These are phyloP conservation scores for Senna siamea DNA, from an alignment of 306 rosid genomes.

Conservation along the genomic window DNA sequence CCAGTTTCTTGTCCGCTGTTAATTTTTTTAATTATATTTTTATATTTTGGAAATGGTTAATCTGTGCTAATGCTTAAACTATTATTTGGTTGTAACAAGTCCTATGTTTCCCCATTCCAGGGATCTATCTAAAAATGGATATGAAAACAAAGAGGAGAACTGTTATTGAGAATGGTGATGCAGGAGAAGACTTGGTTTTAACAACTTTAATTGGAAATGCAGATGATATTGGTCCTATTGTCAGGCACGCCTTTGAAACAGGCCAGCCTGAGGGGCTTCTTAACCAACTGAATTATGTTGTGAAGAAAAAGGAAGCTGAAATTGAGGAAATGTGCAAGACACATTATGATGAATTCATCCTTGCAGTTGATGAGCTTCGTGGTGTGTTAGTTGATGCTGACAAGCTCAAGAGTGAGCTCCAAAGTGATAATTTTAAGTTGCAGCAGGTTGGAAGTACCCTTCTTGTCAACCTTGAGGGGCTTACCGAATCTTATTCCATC, in stretches of 20 bases:
- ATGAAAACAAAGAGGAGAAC: conserved; percentile 56
- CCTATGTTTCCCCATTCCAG: conserved; percentile 32
- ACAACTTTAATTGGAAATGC: conserved; percentile 83
- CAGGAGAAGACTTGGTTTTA: conserved; percentile 86
- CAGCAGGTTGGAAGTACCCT: conserved; percentile 84
- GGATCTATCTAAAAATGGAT: conserved; percentile 53
- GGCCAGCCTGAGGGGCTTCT: conserved; percentile 81
- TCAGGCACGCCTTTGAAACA: conserved; percentile 91
- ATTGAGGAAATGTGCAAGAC: conserved; percentile 95
- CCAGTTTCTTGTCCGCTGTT: neutral
- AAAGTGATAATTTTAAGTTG: conserved; percentile 81
- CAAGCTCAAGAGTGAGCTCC: conserved; percentile 84
- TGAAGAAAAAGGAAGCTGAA: conserved; percentile 82
- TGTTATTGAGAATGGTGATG: conserved; percentile 65
- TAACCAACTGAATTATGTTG: conserved; percentile 76
- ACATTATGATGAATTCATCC: conserved; percentile 93
- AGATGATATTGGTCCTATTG: conserved; percentile 83
- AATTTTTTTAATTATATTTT: neutral
- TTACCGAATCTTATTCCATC: conserved; percentile 73
- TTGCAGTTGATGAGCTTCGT: conserved; percentile 95
- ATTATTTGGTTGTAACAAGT: conserved; percentile 23
- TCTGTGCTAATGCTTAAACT: conserved; percentile 4
- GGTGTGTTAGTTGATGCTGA: conserved; percentile 94
- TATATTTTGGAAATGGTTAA: neutral
- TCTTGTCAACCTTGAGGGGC: conserved; percentile 84